Base-by-base conservation (phyloP, 495 filamentous ascomycete species). In the Pyrenopolyporus hunteri region DNA sequence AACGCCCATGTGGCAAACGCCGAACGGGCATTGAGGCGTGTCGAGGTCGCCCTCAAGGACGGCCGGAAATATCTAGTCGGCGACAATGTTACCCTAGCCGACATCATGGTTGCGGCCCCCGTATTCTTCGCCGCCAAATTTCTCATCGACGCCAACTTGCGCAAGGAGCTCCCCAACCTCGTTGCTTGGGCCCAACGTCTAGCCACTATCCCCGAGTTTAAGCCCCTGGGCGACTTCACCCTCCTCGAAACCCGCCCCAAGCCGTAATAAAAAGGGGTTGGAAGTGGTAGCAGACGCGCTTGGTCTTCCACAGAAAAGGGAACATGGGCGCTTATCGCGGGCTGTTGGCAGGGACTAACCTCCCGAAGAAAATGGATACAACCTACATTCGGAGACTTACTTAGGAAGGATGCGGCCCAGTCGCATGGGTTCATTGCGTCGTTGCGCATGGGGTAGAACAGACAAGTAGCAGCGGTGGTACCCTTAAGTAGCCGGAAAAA, bases 71-170 rank as follows among this genome's bases (percentile, higher is more conserved):
- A 79, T 70, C 56, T 85, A 6, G 78, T 74, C 35, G 75, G 72
- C 0, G 81, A 81, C 31, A 67, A 78, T 67, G 29, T 83, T 35
- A 85, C 78, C 40, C 46, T 86, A 58, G 84, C 82, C 20, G 83
- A 87, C 71, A 68, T 85, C 31, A 79, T 75, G 46, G 64, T 85
- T 2, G 76, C 71, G 2, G 59, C 74, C 7, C 20, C 69, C 0
- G 45, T 86, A 48, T 50, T 64, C 11, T 74, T 76, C 69, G 74
- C 66, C 3, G 70, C 79, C 50, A 69, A 72, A 23, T 68, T 76
- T 56, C 37, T 77, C 6, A 67, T 85, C 26, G 82, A 85, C 69
- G 69, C 58, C 1, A 82, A 85, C 72, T 77, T 80, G 74, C 71
- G 80, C 37, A 69, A 72, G 51, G 71, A 70, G 50, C 72, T 73